A percentile compares a stretch with the other conserved stretches of the same genome.
Evolutionary conservation across 2,329 filamentous ascomycete species (phyloP).

Genomic region (Colletotrichum aenigma): DNA sequence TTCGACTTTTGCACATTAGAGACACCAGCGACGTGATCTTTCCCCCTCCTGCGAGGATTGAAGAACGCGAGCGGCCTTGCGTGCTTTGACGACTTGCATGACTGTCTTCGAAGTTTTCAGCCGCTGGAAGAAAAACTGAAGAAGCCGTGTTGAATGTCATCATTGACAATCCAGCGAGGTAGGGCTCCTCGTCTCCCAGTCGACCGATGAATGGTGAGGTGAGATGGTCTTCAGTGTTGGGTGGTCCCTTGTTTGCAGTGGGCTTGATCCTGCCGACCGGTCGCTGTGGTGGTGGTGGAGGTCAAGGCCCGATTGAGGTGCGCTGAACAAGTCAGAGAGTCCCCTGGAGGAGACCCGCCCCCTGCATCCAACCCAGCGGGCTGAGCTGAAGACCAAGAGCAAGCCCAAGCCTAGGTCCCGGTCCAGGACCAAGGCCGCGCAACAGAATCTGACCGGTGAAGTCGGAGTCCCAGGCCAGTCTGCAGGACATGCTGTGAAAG

Average conservation of each 20-base stretch:
- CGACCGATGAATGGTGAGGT: constrained; percentile 1
- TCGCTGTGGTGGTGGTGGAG: constrained; percentile 2
- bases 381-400: neutral
- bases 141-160: neutral
- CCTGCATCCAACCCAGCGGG: neutral
- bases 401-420: neutral
- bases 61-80: neutral
- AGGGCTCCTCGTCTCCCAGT: neutral
- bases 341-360: neutral
- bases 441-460: neutral
- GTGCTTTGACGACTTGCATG: neutral
- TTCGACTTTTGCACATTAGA: constrained; percentile 1
- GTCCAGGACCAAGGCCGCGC: neutral
- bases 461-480: neutral
- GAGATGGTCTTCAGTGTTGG: constrained; percentile 17
- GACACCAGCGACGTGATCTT: neutral
- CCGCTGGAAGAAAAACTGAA: neutral
- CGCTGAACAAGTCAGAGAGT: constrained; percentile 7
- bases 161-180: neutral
- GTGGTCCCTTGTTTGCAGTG: constrained; percentile 19
- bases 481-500: neutral
- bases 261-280: constrained; percentile 14
- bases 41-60: neutral
- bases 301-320: constrained; percentile 3
- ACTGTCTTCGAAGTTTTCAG: neutral